Evolutionary conservation across 2,329 filamentous ascomycete genomes (phyloP).

Genomic region (Taxawa tesnikishii): DNA sequence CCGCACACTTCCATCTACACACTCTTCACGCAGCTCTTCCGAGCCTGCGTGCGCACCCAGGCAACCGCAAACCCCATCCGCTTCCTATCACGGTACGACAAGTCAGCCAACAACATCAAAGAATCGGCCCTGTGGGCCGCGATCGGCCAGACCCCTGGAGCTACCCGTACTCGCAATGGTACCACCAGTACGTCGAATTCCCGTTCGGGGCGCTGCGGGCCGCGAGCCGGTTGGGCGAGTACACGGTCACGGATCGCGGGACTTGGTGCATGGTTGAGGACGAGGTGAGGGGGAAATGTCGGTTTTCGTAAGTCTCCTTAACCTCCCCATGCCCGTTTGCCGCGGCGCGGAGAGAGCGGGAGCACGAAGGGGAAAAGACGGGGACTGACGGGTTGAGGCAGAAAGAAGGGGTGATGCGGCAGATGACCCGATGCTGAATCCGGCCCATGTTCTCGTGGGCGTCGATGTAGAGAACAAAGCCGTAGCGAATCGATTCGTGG

Average conservation of each 20-base stretch:
- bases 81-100: neutral
- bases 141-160: neutral
- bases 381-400: no score
- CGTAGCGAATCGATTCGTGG: neutral
- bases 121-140: neutral
- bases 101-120: neutral
- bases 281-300: neutral
- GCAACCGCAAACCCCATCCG: neutral
- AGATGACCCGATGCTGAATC: neutral
- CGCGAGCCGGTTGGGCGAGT: neutral
- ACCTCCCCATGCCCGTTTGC: no score
- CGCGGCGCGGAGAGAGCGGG: no score
- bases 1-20: neutral
- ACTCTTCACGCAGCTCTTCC: neutral
- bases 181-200: neutral
- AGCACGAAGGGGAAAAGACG: no score
- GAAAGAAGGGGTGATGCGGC: neutral
- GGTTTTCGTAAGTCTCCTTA: neutral
- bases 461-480: neutral
- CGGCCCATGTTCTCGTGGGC: neutral
- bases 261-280: neutral
- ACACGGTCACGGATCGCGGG: neutral
- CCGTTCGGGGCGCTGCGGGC: neutral
- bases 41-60: neutral
- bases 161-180: neutral